A percentile compares a stretch with the other conserved stretches of the same genome.
Conservation (phyloP, 257 asterid species). For the Solanum paucissectum region DNA sequence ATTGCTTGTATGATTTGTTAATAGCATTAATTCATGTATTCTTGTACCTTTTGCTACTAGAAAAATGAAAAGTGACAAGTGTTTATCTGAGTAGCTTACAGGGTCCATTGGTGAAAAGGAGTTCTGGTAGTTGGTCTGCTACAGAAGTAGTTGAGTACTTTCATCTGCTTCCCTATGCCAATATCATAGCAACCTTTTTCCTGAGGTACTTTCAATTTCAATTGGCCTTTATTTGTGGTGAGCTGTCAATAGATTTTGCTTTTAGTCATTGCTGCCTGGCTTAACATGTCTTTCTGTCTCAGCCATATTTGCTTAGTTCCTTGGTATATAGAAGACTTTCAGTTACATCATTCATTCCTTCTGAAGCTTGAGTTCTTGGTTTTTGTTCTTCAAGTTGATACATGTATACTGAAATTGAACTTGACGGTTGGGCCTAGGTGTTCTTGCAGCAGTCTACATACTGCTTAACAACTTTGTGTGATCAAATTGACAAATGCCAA, state of each 20-base stretch:
- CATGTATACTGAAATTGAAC: not conserved
- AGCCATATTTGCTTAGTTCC: not conserved
- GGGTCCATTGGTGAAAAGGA: slow-evolving; percentile 43
- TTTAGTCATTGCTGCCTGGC: not conserved
- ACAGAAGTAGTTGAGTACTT: slow-evolving; percentile 29
- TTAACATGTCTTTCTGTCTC: not conserved
- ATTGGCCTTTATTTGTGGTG: not conserved
- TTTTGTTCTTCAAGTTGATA: not conserved
- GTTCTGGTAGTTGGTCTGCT: slow-evolving; percentile 22
- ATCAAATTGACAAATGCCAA: not conserved
- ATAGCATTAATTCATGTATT: not conserved
- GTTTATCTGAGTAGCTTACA: slow-evolving; percentile 31
- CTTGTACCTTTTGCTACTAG: not conserved
- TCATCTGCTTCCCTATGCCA: slow-evolving; percentile 56
- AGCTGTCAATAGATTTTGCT: not conserved
- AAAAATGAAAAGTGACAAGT: not conserved
- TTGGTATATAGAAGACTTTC: not conserved
- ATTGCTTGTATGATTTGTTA: not conserved
- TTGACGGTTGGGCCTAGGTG: not conserved
- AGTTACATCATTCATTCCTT: not conserved
- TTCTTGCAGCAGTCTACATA: not conserved
- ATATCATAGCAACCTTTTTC: slow-evolving; percentile 38
- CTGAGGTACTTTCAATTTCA: slow-evolving; percentile 24
- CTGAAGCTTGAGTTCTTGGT: not conserved
- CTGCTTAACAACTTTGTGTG: not conserved